Evolutionary conservation across 2,329 filamentous ascomycete genomes (phyloP).

Genomic region (Cladosporium cucumerinum): DNA sequence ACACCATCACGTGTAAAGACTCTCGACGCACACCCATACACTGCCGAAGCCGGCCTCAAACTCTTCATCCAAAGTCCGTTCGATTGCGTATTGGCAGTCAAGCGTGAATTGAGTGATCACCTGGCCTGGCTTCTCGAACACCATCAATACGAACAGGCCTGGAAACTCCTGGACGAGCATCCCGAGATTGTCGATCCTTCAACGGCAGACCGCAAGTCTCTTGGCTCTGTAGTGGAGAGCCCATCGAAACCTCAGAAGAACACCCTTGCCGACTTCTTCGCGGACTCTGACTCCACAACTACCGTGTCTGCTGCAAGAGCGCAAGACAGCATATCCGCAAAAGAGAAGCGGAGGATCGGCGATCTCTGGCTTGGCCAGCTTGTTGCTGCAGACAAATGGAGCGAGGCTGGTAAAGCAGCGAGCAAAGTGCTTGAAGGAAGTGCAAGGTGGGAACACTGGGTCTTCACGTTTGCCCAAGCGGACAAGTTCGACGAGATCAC

Average conservation of each 20-base stretch:
- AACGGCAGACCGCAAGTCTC: slow-evolving; percentile 36
- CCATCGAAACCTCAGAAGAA: slow-evolving; percentile 40
- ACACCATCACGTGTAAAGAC: slow-evolving; percentile 26
- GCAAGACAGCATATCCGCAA: slow-evolving; percentile 60
- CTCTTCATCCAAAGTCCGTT: slow-evolving; percentile 96
- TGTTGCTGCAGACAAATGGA: slow-evolving; percentile 71
- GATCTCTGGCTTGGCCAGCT: slow-evolving; percentile 92
- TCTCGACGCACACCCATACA: slow-evolving; percentile 45
- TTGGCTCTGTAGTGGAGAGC: slow-evolving; percentile 39
- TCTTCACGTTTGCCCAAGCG: slow-evolving; percentile 83
- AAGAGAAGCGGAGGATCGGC: slow-evolving; percentile 85
- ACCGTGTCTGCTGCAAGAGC: slow-evolving; percentile 58
- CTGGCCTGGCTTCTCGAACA: slow-evolving; percentile 80
- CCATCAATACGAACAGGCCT: slow-evolving; percentile 77
- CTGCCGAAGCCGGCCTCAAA: slow-evolving; percentile 61
- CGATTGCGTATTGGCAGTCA: slow-evolving; percentile 89
- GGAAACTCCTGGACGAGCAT: slow-evolving; percentile 84
- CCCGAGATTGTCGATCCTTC: slow-evolving; percentile 61
- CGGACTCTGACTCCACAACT: slow-evolving; percentile 59
- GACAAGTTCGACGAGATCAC: slow-evolving; percentile 88
- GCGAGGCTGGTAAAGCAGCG: slow-evolving; percentile 71
- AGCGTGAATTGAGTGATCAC: slow-evolving; percentile 81
- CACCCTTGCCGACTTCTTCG: slow-evolving; percentile 47
- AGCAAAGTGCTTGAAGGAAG: slow-evolving; percentile 78
- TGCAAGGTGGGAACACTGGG: slow-evolving; percentile 90